Percentiles rank a stretch among this genome's conserved stretches.
Evolutionary conservation across 805 yeast genomes (phyloP).

Genomic region (Starmerella powellii): DNA sequence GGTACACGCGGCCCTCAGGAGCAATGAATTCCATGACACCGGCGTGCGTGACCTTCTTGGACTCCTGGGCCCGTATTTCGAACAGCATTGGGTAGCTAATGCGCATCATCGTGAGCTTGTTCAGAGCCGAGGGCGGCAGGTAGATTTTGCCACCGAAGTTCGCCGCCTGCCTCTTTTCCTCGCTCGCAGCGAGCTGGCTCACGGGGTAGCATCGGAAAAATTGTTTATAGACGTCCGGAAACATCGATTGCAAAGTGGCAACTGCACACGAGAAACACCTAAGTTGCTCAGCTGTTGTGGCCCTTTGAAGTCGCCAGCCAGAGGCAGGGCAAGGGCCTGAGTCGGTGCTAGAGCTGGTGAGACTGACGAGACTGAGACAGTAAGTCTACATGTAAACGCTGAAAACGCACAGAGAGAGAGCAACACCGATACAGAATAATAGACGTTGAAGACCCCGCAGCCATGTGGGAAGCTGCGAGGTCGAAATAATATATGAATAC

Average conservation of each 20-base stretch:
- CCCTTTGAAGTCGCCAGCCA: too few relatives aligned
- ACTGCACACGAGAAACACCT: too few relatives aligned
- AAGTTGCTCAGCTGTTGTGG: background rate
- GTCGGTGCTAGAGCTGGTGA: too few relatives aligned
- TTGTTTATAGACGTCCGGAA: constrained; percentile 51
- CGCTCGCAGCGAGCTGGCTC: constrained; percentile 71
- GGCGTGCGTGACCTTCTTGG: constrained; percentile 55
- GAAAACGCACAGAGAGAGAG: too few relatives aligned
- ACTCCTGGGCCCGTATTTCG: constrained; percentile 39
- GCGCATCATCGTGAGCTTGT: constrained; percentile 74
- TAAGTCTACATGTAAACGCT: too few relatives aligned
- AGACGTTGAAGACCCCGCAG: too few relatives aligned
- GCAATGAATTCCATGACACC: constrained; percentile 96
- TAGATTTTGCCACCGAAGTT: constrained; percentile 94
- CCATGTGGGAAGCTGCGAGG: background rate
- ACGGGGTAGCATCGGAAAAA: constrained; percentile 88
- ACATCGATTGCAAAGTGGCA: too few relatives aligned
- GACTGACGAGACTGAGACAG: too few relatives aligned
- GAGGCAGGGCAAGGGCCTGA: background rate
- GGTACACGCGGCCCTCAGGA: constrained; percentile 88
- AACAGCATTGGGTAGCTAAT: constrained; percentile 95
- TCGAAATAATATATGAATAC: background rate
- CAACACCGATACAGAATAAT: too few relatives aligned
- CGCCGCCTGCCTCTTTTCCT: constrained; percentile 45
- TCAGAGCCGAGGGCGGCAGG: constrained; percentile 83